Percentiles rank a stretch among this genome's conserved stretches.
phyloP scores from a whole-genome alignment of 805 yeast species.

The Candida xiaguanensis region DNA sequence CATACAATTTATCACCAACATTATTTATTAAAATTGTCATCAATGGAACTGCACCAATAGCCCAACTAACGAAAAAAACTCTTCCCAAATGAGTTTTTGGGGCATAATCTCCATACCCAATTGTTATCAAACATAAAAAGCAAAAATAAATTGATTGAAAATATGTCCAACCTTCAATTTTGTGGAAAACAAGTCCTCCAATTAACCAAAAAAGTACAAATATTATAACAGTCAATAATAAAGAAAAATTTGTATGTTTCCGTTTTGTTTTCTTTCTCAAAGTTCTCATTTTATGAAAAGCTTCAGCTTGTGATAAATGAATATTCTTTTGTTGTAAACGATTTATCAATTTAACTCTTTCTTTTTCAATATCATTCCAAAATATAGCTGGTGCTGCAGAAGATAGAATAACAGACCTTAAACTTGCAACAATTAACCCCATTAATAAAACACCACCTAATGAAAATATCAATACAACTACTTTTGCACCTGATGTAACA shows the following conservation, averaged over 20 bases:
- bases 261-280: conserved; percentile 42
- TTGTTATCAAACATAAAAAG: conserved; percentile 69
- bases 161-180: conserved; percentile 68
- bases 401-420: conserved; percentile 60
- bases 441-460: conserved; percentile 66
- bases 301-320: conserved; percentile 36
- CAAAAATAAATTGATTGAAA: conserved; percentile 73
- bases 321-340: conserved; percentile 12
- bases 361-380: conserved; percentile 60
- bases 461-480: conserved; percentile 59
- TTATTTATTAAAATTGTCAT: conserved; percentile 79
- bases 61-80: conserved; percentile 76
- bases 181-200: conserved; percentile 65
- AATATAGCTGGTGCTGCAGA: conserved; percentile 60
- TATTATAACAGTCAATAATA: conserved; percentile 35
- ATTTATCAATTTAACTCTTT: conserved; percentile 33
- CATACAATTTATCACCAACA: conserved; percentile 58
- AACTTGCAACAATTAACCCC: conserved; percentile 71
- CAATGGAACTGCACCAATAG: conserved; percentile 76
- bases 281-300: conserved; percentile 54
- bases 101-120: conserved; percentile 79
- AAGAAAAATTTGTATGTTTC: conserved; percentile 36
- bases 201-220: conserved; percentile 64
- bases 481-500: conserved; percentile 46
- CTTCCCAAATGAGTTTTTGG: conserved; percentile 65